Percentiles rank a stretch among this genome's conserved stretches.
These are phyloP conservation scores for Houttuynia cordata DNA, from an alignment of 164 flowering plant species.

Conservation along the genomic window DNA sequence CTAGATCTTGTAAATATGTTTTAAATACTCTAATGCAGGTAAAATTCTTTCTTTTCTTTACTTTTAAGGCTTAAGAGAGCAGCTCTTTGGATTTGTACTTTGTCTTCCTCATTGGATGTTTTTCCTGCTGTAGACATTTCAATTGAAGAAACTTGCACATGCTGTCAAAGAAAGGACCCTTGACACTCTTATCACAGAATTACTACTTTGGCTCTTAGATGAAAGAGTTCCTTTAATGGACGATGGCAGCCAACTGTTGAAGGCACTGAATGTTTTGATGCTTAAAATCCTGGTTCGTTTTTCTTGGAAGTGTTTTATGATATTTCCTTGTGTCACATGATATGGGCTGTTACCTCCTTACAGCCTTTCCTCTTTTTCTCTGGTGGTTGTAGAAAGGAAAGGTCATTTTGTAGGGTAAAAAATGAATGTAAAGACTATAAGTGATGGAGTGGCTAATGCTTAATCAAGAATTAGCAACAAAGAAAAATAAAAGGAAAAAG, in stretches of 20 bases:
- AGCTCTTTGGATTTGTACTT: neutral
- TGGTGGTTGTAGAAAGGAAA: too few species aligned
- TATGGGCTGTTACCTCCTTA: too few species aligned
- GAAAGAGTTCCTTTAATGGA: slow-evolving; percentile 95
- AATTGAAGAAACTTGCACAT: slow-evolving; percentile 81
- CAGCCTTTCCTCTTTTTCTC: too few species aligned
- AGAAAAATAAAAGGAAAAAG: too few species aligned
- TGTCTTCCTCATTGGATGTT: neutral
- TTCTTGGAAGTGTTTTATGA: neutral
- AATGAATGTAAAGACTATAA: too few species aligned
- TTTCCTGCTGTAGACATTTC: slow-evolving; percentile 66
- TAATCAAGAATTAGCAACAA: too few species aligned
- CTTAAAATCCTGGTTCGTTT: slow-evolving; percentile 80
- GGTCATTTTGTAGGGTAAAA: too few species aligned
- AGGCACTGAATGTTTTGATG: slow-evolving; percentile 96
- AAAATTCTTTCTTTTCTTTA: neutral
- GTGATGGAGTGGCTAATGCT: too few species aligned
- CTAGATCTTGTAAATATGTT: slow-evolving; percentile 98
- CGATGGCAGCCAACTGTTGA: slow-evolving; percentile 94
- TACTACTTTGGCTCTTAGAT: slow-evolving; percentile 96
- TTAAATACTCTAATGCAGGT: slow-evolving; percentile 98
- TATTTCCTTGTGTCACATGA: too few species aligned
- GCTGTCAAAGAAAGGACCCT: slow-evolving; percentile 91
- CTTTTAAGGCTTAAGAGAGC: too few species aligned
- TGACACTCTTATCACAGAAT: slow-evolving; percentile 82